A percentile compares a stretch with the other conserved stretches of the same genome.
Conservation (phyloP, 352 stramenopile species). For the Phytophthora palmivora region DNA sequence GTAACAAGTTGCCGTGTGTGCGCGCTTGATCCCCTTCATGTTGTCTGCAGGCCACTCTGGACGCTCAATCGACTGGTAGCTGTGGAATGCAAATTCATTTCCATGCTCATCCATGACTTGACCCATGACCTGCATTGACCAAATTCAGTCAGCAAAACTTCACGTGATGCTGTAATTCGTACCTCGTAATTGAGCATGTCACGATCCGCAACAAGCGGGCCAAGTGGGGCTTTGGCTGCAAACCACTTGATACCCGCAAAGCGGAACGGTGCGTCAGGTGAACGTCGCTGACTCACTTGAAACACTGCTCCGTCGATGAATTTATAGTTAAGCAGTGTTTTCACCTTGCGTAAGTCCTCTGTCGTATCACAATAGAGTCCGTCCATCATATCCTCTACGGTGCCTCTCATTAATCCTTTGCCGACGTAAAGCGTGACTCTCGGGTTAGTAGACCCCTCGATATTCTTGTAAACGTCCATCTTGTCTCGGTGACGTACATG, state of each 20-base stretch:
- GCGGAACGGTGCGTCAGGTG: conserved; percentile 29
- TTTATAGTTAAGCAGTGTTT: conserved; percentile 42
- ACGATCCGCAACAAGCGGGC: conserved; percentile 32
- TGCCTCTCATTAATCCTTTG: conserved; percentile 38
- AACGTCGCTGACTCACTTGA: conserved; percentile 38
- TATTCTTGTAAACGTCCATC: conserved; percentile 47
- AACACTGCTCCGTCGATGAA: conserved; percentile 45
- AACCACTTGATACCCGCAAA: conserved; percentile 56
- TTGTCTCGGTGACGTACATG: conserved; percentile 32
- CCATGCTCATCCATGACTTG: conserved; percentile 41
- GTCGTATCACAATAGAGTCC: conserved; percentile 50
- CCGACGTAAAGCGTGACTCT: conserved; percentile 40
- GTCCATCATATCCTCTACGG: conserved; percentile 52
- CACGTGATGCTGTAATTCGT: not conserved
- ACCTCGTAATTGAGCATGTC: conserved; percentile 51
- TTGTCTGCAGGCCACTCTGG: conserved; percentile 47
- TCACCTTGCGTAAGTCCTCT: conserved; percentile 39
- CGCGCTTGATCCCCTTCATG: conserved; percentile 43
- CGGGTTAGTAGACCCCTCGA: conserved; percentile 35
- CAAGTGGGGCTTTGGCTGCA: conserved; percentile 34
- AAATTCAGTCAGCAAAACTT: not conserved
- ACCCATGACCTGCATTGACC: conserved; percentile 36
- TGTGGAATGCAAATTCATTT: conserved; percentile 47
- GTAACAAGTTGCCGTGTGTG: conserved; percentile 41
- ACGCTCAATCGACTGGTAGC: conserved; percentile 47